These are phyloP conservation scores for Russula emetica DNA, from an alignment of 768 basidiomycete genomes.

Conservation along the genomic window DNA sequence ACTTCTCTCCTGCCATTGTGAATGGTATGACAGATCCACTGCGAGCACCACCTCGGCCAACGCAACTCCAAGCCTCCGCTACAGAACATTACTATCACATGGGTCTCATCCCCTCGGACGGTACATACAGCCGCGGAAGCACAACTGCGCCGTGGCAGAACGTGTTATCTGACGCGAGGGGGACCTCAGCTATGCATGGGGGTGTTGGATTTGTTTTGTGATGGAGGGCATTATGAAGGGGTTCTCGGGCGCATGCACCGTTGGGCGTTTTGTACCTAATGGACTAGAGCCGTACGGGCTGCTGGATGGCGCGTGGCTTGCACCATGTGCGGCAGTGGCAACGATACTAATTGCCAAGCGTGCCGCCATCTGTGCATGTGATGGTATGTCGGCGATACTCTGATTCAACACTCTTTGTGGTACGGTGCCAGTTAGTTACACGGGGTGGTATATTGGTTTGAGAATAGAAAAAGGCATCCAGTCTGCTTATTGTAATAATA, in stretches of 20 bases:
- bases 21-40: constrained; percentile 12
- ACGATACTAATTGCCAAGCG: constrained; percentile 1
- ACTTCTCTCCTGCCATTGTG: background rate
- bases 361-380: background rate
- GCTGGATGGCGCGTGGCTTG: background rate
- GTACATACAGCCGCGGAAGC: constrained; percentile 5
- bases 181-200: constrained; percentile 7
- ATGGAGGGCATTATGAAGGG: background rate
- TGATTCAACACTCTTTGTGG: constrained; percentile 3
- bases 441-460: background rate
- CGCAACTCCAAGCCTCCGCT: constrained; percentile 6
- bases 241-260: constrained; percentile 1
- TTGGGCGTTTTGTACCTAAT: background rate
- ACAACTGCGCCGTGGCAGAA: constrained; percentile 17
- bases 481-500: constrained; percentile 1
- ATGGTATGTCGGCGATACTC: constrained; percentile 9
- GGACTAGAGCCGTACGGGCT: constrained; percentile 3
- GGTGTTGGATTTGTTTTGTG: constrained; percentile 16
- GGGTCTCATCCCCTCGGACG: constrained; percentile 2
- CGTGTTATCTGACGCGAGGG: constrained; percentile 7
- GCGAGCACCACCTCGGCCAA: constrained; percentile 12
- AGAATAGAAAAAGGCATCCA: background rate
- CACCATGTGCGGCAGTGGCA: constrained; percentile 4
- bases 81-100: constrained; percentile 11
- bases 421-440: constrained; percentile 7